Conservation (phyloP, 371 early-diverging fungal species). For the Zancudomyces culisetae region DNA sequence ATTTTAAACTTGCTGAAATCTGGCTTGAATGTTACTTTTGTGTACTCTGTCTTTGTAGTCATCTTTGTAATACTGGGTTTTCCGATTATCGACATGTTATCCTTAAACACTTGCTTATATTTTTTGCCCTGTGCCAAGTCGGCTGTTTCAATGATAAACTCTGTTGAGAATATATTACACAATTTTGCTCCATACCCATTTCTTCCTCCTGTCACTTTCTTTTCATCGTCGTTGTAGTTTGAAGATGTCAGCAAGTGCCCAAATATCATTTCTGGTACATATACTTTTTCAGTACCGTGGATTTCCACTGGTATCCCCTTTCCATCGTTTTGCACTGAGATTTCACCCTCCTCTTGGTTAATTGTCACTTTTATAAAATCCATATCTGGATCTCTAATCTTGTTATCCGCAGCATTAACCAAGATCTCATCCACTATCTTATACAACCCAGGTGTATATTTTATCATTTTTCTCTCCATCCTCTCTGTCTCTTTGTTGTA, state of each 20-base stretch:
- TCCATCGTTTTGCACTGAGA: conserved; percentile 95
- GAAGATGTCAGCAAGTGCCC: conserved; percentile 97
- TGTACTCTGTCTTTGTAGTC: conserved; percentile 49
- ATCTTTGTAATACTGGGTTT: conserved; percentile 53
- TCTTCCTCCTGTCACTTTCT: conserved; percentile 97
- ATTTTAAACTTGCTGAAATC: conserved; percentile 90
- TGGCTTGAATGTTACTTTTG: conserved; percentile 91
- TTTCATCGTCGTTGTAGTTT: conserved; percentile 97
- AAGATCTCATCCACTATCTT: conserved; percentile 99
- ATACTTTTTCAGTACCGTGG: conserved; percentile 84
- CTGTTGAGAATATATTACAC: conserved; percentile 95
- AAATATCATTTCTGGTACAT: conserved; percentile 99
- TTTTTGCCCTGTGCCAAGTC: conserved; percentile 52
- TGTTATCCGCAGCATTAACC: conserved; percentile 94
- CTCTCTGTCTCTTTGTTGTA: conserved; percentile 37
- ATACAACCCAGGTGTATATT: conserved; percentile 93
- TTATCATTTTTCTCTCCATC: conserved; percentile 57
- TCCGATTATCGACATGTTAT: conserved; percentile 71
- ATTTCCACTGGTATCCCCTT: conserved; percentile 94
- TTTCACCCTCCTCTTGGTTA: conserved; percentile 53
- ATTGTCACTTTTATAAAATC: conserved; percentile 81
- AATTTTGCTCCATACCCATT: conserved; percentile 99
- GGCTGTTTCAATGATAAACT: conserved; percentile 95
- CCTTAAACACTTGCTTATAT: conserved; percentile 66
- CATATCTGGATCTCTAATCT: conserved; percentile 89